Percentiles rank a stretch among this genome's conserved stretches.
These are phyloP conservation scores for Lichtheimia ramosa DNA, from an alignment of 371 early-diverging fungal genomes.

Conservation along the genomic window DNA sequence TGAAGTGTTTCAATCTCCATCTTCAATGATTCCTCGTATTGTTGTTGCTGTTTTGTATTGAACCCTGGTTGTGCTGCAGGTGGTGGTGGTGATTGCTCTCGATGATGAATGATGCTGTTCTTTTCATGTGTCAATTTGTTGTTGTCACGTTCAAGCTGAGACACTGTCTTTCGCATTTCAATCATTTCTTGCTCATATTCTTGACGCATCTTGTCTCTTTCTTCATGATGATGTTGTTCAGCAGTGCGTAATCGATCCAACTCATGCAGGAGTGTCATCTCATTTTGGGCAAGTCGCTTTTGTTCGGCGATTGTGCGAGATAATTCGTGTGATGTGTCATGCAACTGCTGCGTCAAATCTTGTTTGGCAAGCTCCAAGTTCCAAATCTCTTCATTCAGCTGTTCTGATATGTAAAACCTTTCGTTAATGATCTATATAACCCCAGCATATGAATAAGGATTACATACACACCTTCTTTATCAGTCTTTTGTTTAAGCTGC, in stretches of 20 bases:
- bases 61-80: not conserved
- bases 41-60: conserved; percentile 3
- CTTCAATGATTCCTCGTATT: not conserved
- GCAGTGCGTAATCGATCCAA: conserved; percentile 21
- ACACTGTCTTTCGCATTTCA: conserved; percentile 13
- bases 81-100: not conserved
- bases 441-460: not conserved
- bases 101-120: conserved; percentile 7
- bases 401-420: conserved; percentile 14
- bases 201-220: too few species aligned
- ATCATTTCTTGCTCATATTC: conserved; percentile 25
- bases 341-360: conserved; percentile 39
- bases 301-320: conserved; percentile 26
- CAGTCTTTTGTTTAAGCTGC: conserved; percentile 47
- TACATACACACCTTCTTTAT: conserved; percentile 43
- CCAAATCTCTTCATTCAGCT: conserved; percentile 38
- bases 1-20: conserved; percentile 10
- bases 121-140: conserved; percentile 5
- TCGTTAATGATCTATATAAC: not conserved
- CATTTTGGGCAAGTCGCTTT: conserved; percentile 1
- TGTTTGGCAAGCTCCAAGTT: conserved; percentile 41
- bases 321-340: conserved; percentile 44
- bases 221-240: not conserved
- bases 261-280: conserved; percentile 32
- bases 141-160: conserved; percentile 20